Percentiles rank a stretch among this genome's conserved stretches.
Evolutionary conservation across 768 basidiomycete genomes (phyloP).

Genomic region (Trametes elegans): DNA sequence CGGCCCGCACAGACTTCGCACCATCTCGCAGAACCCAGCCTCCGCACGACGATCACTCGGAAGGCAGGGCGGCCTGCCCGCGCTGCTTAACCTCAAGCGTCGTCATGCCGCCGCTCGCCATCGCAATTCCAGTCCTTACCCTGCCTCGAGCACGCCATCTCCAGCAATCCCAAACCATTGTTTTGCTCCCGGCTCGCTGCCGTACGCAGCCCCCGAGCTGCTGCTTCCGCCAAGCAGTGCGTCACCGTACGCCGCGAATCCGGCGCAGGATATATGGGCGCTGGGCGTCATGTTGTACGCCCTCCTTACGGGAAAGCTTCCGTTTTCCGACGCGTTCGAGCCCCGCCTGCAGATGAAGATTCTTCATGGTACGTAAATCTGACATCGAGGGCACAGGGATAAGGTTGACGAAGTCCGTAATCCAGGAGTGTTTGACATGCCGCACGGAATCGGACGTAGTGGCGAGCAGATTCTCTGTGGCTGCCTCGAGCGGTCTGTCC

Average conservation of each 20-base stretch:
- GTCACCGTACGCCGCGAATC: conserved; percentile 42
- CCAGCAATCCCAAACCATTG: conserved; percentile 33
- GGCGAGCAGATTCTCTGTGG: conserved; percentile 73
- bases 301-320: conserved; percentile 79
- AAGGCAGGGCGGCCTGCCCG: conserved; percentile 23
- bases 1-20: conserved; percentile 3
- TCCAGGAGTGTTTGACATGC: conserved; percentile 62
- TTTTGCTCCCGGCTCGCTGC: conserved; percentile 81
- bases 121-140: conserved; percentile 44
- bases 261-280: conserved; percentile 95
- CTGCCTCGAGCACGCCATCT: conserved; percentile 28
- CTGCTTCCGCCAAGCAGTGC: conserved; percentile 55
- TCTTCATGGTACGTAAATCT: conserved; percentile 56
- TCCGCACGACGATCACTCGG: conserved; percentile 24
- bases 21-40: conserved; percentile 13
- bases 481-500: conserved; percentile 67
- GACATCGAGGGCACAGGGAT: background rate
- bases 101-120: conserved; percentile 44
- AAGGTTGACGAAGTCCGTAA: conserved; percentile 7
- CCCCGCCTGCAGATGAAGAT: conserved; percentile 92
- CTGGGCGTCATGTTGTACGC: conserved; percentile 88
- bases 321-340: conserved; percentile 88
- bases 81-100: conserved; percentile 37
- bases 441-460: conserved; percentile 52
- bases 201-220: conserved; percentile 89